phyloP scores from a whole-genome alignment of 1,139 yeast species.

The Taiozyma onychis region DNA sequence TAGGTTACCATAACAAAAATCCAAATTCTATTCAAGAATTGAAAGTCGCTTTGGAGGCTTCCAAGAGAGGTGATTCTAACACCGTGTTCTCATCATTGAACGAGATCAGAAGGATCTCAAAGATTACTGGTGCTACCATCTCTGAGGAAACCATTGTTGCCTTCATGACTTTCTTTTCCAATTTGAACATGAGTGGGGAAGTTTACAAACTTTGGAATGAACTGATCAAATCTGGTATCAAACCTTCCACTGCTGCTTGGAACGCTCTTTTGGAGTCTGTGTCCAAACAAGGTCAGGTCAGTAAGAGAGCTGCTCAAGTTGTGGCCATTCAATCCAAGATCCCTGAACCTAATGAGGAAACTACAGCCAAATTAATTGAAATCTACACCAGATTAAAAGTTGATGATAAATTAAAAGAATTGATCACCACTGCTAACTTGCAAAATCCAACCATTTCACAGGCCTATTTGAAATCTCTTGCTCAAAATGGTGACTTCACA shows the following conservation, averaged over 20 bases:
- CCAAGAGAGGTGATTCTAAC: constrained; percentile 9
- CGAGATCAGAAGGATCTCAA: constrained; percentile 11
- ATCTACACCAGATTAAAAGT: constrained; percentile 28
- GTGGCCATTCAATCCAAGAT: constrained; percentile 35
- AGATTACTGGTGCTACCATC: constrained; percentile 12
- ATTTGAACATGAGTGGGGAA: constrained; percentile 23
- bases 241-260: constrained; percentile 36
- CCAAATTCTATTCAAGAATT: constrained; percentile 18
- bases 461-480: constrained; percentile 28
- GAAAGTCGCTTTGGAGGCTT: constrained; percentile 13
- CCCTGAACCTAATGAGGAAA: constrained; percentile 33
- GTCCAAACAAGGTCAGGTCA: constrained; percentile 25
- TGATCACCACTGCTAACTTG: constrained; percentile 18
- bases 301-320: constrained; percentile 28
- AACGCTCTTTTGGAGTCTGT: constrained; percentile 40
- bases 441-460: constrained; percentile 25
- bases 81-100: constrained; percentile 7
- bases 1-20: constrained; percentile 6
- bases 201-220: constrained; percentile 37
- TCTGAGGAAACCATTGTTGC: constrained; percentile 18
- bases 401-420: constrained; percentile 20
- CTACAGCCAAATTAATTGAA: constrained; percentile 31
- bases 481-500: constrained; percentile 20
- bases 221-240: constrained; percentile 26
- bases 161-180: constrained; percentile 32